Conservation (phyloP, 2,329 filamentous ascomycete species). For the Zasmidium angulare region DNA sequence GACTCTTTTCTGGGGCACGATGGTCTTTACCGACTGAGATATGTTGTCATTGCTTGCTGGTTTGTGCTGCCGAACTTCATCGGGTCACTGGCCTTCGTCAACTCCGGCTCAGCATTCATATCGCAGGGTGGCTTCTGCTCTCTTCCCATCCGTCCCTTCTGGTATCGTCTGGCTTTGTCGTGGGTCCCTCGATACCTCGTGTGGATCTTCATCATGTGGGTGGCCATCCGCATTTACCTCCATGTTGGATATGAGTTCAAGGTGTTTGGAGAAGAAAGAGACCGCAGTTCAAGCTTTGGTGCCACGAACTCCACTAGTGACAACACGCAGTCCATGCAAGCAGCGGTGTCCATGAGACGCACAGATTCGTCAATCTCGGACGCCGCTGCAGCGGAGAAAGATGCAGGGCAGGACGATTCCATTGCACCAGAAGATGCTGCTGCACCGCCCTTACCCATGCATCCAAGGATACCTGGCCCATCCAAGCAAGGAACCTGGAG, state of each 20-base stretch:
- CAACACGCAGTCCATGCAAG: neutral
- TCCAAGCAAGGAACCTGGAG: neutral
- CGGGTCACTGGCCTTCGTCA: slow-evolving; percentile 64
- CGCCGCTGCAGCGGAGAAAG: slow-evolving; percentile 19
- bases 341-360: slow-evolving; percentile 7
- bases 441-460: neutral
- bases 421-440: slow-evolving; percentile 28
- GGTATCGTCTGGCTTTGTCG: slow-evolving; percentile 66
- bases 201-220: slow-evolving; percentile 60
- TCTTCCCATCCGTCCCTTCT: slow-evolving; percentile 64
- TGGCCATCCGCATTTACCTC: slow-evolving; percentile 69
- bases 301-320: slow-evolving; percentile 6
- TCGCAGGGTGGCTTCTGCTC: slow-evolving; percentile 69
- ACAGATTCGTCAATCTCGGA: slow-evolving; percentile 15
- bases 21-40: slow-evolving; percentile 68
- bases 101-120: slow-evolving; percentile 55
- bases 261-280: slow-evolving; percentile 35
- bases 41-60: slow-evolving; percentile 59
- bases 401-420: slow-evolving; percentile 12
- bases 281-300: slow-evolving; percentile 22
- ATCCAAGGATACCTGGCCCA: neutral
- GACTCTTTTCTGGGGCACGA: slow-evolving; percentile 49
- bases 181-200: slow-evolving; percentile 76
- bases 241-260: slow-evolving; percentile 58
- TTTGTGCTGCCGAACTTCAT: slow-evolving; percentile 59